These are phyloP conservation scores for Zasmidium angulare DNA, from an alignment of 2,329 filamentous ascomycete species.

Conservation along the genomic window DNA sequence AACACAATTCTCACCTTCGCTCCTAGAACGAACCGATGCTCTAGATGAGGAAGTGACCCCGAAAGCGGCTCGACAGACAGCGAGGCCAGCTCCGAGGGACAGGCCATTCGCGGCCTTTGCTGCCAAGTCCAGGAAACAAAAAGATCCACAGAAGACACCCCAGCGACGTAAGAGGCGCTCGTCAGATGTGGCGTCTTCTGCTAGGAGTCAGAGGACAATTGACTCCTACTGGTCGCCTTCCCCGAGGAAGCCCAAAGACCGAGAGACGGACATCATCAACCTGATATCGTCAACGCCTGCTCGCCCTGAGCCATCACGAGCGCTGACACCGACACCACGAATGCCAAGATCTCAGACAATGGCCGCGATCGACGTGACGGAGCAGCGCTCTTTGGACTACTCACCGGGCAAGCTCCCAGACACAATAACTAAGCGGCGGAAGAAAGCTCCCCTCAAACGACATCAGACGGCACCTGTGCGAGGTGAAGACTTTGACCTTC, in stretches of 20 bases:
- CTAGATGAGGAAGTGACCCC: constrained; percentile 19
- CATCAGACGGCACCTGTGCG: constrained; percentile 30
- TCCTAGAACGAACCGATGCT: not conserved
- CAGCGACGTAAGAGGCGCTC: constrained; percentile 30
- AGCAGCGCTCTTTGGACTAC: not conserved
- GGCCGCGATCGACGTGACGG: not conserved
- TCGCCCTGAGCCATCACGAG: constrained; percentile 9
- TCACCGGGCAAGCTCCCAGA: constrained; percentile 24
- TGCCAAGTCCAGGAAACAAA: not conserved
- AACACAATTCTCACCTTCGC: constrained; percentile 8
- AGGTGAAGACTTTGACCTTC: constrained; percentile 10
- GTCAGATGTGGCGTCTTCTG: constrained; percentile 26
- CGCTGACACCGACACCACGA: constrained; percentile 20
- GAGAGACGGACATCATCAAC: constrained; percentile 25
- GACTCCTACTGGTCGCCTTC: constrained; percentile 29
- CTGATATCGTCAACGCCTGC: constrained; percentile 33
- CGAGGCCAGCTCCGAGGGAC: not conserved
- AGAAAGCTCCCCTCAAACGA: constrained; percentile 30
- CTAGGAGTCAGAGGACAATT: constrained; percentile 27
- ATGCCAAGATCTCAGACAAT: not conserved
- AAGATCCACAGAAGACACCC: constrained; percentile 22
- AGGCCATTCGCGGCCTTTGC: not conserved
- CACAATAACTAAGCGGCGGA: constrained; percentile 35
- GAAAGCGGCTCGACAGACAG: constrained; percentile 4
- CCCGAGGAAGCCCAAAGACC: constrained; percentile 19